A percentile compares a stretch with the other conserved stretches of the same genome.
Evolutionary conservation across 805 yeast genomes (phyloP).

Genomic region (Yamadazyma sp.): DNA sequence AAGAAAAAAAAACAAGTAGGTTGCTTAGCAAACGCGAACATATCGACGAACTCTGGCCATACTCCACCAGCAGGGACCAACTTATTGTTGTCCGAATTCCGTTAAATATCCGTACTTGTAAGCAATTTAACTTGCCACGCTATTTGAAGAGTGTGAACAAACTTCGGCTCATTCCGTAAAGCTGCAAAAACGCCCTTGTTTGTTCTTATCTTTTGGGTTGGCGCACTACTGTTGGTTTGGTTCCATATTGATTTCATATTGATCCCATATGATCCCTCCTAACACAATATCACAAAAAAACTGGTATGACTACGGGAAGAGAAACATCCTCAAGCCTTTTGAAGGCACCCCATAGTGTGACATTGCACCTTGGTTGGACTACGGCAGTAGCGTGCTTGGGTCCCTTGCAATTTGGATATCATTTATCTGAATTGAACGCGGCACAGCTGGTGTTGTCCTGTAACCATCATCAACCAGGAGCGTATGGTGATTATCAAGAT

Average conservation of each 20-base stretch:
- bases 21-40: no score
- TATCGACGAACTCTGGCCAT: no score
- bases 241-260: no score
- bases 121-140: no score
- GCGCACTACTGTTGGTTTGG: slow-evolving; percentile 1
- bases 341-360: slow-evolving; percentile 22
- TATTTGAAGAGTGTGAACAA: no score
- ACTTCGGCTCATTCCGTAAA: no score
- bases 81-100: no score
- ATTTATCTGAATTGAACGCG: slow-evolving; percentile 39
- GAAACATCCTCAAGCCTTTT: slow-evolving; percentile 13
- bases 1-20: no score
- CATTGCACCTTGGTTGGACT: slow-evolving; percentile 35
- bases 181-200: no score
- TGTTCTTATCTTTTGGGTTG: background rate
- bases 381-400: slow-evolving; percentile 34
- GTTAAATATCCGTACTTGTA: no score
- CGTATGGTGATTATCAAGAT: slow-evolving; percentile 21
- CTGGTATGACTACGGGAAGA: slow-evolving; percentile 4
- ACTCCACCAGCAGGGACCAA: no score
- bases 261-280: no score
- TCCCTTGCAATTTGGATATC: slow-evolving; percentile 41
- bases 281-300: background rate
- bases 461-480: slow-evolving; percentile 19
- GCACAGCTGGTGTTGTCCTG: slow-evolving; percentile 33